Base-by-base conservation (phyloP, 257 asterid genomes). In the Knoxia roxburghii region DNA sequence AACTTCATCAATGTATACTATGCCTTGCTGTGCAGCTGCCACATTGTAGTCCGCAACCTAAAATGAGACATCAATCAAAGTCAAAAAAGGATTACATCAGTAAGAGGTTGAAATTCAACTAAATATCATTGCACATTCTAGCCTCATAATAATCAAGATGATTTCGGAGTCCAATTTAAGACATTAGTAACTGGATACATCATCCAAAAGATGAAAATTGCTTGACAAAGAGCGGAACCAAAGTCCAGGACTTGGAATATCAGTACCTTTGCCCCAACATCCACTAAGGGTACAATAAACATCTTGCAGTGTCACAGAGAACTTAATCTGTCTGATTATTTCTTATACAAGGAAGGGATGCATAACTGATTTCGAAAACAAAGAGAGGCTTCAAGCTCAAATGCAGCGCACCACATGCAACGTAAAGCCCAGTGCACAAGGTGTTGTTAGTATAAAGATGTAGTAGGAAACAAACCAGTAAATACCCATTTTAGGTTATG, bases 1-100 rank as follows among this genome's bases (percentile, higher is more conserved):
- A 68, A 90, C 99, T 94, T 94, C 99, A 62, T 94, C 99, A 67
- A 94, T 90, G 74, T 94, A 94, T 69, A 94, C 83, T 75, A 94
- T 94, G 74, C 99, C 99, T 81, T 94, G 99, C 83, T 94, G 99
- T 51, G 97, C 99, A 67, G 97, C 99, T 52, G 83, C 73, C 55
- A 94, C 99, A 81, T 94, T 90, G 78, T 85, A 94, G 75, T 94
- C 99, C 26, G 99, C 96, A 67, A 85, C 92, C 99, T 94, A 84
- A 70, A 77, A 74, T 33, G 49, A 58, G 66, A 67, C 7, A 68
- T 72, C 61, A 68, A 35, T 13, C 7, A 35, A 52, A 55, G 17
- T 39, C 35, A n/a, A 20, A 41, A 64, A 50, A 14, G 1, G 57
- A 48, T 21, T 49, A 6, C 30, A 59, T 46, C 59, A 46, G 32